phyloP scores from a whole-genome alignment of 2,329 filamentous ascomycete species.

The Apiospora arundinis region DNA sequence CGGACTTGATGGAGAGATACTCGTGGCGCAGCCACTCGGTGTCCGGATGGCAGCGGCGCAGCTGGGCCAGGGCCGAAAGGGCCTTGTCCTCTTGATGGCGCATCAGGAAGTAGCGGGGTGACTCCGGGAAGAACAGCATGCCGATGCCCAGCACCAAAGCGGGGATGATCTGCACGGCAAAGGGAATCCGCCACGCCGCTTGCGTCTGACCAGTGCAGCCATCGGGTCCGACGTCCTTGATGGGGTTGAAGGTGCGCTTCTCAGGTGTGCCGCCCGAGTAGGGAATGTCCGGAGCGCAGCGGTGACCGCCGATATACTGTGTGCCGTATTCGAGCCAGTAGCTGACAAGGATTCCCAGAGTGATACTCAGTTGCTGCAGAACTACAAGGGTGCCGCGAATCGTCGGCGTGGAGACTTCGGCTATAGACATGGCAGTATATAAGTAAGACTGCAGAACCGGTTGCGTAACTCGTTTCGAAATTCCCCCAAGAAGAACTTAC shows the following conservation, averaged over 20 bases:
- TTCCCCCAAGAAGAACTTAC: conserved; percentile 21
- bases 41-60: conserved; percentile 42
- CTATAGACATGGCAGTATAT: conserved; percentile 46
- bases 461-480: too few species aligned
- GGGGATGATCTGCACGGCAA: conserved; percentile 60
- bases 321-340: conserved; percentile 52
- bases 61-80: conserved; percentile 37
- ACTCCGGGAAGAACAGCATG: conserved; percentile 37
- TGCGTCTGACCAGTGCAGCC: conserved; percentile 53
- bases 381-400: conserved; percentile 55
- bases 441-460: background rate
- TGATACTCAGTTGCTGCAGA: conserved; percentile 50
- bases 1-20: conserved; percentile 45
- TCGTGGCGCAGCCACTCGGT: conserved; percentile 40
- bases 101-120: conserved; percentile 44
- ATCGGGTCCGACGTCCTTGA: conserved; percentile 45
- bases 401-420: conserved; percentile 55
- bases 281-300: conserved; percentile 53
- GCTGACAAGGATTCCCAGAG: conserved; percentile 49
- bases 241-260: conserved; percentile 49
- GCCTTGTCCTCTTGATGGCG: conserved; percentile 40
- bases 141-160: conserved; percentile 45
- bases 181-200: conserved; percentile 53
- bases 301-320: conserved; percentile 49
- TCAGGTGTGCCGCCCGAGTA: conserved; percentile 50